Evolutionary conservation across 306 rosid genomes (phyloP).

Genomic region (Sicyos baderoa): DNA sequence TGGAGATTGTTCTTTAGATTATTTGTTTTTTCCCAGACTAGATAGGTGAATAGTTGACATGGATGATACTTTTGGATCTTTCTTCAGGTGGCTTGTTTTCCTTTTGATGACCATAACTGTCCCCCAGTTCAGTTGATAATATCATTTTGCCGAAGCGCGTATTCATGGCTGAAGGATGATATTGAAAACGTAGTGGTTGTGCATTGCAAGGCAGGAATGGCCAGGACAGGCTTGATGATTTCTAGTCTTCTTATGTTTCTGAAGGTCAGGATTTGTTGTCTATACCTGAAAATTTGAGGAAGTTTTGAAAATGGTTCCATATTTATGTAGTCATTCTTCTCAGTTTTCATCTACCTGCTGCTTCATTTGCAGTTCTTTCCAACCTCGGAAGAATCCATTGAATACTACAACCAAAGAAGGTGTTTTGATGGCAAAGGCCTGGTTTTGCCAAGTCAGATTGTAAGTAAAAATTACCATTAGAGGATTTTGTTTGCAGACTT

Average conservation of each 20-base stretch:
- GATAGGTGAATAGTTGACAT: slow-evolving; percentile 1
- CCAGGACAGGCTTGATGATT: slow-evolving; percentile 96
- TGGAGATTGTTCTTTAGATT: background rate
- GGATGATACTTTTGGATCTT: slow-evolving; percentile 7
- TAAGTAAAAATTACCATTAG: slow-evolving; percentile 28
- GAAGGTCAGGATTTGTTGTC: slow-evolving; percentile 41
- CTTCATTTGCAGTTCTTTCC: slow-evolving; percentile 70
- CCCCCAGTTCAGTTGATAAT: slow-evolving; percentile 76
- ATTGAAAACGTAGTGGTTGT: slow-evolving; percentile 96
- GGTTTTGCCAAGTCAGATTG: slow-evolving; percentile 95
- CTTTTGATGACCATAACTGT: slow-evolving; percentile 93
- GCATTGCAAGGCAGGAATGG: slow-evolving; percentile 99
- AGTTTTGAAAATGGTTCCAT: slow-evolving; percentile 13
- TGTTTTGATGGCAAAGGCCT: slow-evolving; percentile 93
- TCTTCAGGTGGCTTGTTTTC: slow-evolving; percentile 85
- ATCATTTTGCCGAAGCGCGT: slow-evolving; percentile 92
- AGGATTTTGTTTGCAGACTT: background rate
- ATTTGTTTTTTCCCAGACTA: background rate
- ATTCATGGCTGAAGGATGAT: slow-evolving; percentile 94
- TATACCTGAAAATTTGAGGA: slow-evolving; percentile 22
- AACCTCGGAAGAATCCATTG: slow-evolving; percentile 94
- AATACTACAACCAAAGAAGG: slow-evolving; percentile 92
- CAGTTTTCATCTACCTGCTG: slow-evolving; percentile 20
- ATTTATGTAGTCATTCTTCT: slow-evolving; percentile 16
- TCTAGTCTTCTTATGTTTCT: slow-evolving; percentile 88